Percentiles rank a stretch among this genome's conserved stretches.
phyloP scores from a whole-genome alignment of 768 basidiomycete genomes.

The Steccherinum ochraceum region DNA sequence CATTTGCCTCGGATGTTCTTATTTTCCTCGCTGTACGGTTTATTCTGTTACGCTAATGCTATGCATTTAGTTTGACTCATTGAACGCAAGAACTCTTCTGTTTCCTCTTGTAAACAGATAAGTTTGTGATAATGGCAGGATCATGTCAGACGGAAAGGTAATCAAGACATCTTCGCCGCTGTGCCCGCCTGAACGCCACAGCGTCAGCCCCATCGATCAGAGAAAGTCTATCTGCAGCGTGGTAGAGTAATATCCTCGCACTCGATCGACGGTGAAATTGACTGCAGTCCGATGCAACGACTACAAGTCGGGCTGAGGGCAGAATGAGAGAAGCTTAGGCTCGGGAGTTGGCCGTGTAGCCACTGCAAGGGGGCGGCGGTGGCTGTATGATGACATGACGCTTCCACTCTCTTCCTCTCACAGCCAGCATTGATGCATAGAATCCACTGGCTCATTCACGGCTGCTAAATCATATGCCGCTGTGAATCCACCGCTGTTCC shows the following conservation, averaged over 20 bases:
- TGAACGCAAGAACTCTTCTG: too few relatives aligned
- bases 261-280: not conserved
- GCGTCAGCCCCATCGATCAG: not conserved
- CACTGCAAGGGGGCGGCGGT: not conserved
- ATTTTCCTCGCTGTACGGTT: not conserved
- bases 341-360: too few relatives aligned
- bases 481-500: not conserved
- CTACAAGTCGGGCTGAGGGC: too few relatives aligned
- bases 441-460: not conserved
- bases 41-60: not conserved
- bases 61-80: not conserved
- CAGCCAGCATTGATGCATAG: not conserved
- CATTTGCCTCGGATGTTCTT: not conserved
- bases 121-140: too few relatives aligned
- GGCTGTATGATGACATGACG: not conserved
- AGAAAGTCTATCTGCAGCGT: too few relatives aligned
- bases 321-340: too few relatives aligned
- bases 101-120: too few relatives aligned
- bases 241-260: too few relatives aligned
- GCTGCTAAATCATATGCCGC: not conserved
- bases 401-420: not conserved
- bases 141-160: too few relatives aligned
- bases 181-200: not conserved
- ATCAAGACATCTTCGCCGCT: too few relatives aligned
- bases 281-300: too few relatives aligned